Evolutionary conservation across 2,329 filamentous ascomycete genomes (phyloP), one percentile per base, ranked within the genome.

Genomic region (Atkinsonella hypoxylon): DNA sequence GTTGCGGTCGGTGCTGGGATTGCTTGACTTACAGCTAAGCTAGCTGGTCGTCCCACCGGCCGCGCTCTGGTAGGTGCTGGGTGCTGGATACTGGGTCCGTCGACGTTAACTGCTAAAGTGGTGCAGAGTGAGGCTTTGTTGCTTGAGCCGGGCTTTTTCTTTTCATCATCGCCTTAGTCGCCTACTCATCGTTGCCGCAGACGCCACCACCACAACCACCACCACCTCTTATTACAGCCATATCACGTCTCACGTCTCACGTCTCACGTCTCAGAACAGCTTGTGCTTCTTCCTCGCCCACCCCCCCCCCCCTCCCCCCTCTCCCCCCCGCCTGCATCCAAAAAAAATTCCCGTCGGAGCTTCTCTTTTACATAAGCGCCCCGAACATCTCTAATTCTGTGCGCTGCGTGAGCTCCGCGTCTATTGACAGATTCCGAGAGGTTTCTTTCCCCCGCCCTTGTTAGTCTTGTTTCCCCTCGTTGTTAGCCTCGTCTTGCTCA

Each of bases 391-490:
- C 41, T 52, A 53, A 45, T 53, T 52, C 48, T 56, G 57, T 57
- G 59, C 58, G 57, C 56, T 59, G 59, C 56, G 56, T 56, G 54
- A 53, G 54, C 57, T 56, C 54, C 51, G 47, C 53, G 45, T 50
- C 51, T 53, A 43, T 55, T 54, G 38, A 30, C 17, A 42, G 18
- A 44, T 53, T 53, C 56, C 56, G 50, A 51, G 54, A 57, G 51
- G 52, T 55, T 55, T 53, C 53, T 51, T 47, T 50, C 58, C 61
- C 59, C 62, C 58, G 58, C 61, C 61, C 57, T 46, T 52, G 51
- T 46, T 52, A 49, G 54, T 51, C 59, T 56, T 54, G 58, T 56
- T 59, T 59, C 60, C 62, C 59, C 60, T 65, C 66, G 63, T 56
- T 31, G 46, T 26, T 46, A 43, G 52, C 47, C 49, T 53, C 61